Percentiles rank a stretch among this genome's conserved stretches.
phyloP scores from a whole-genome alignment of 805 yeast species.

The Yarrowia alimentaria region DNA sequence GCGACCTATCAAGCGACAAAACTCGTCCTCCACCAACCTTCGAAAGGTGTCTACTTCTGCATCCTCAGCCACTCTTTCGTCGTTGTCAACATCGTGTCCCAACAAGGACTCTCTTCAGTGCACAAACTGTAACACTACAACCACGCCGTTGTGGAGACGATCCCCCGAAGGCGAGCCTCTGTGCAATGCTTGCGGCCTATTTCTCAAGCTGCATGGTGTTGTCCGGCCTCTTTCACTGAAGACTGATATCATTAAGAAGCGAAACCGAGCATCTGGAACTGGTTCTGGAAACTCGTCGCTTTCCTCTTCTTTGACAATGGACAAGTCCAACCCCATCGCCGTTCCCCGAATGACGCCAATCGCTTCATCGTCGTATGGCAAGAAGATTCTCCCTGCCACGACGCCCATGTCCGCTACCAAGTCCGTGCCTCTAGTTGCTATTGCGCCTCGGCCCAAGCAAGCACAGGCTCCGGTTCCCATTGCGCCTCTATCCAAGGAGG shows the following conservation, averaged over 20 bases:
- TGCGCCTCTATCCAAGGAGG: conserved; percentile 26
- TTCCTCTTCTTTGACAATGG: conserved; percentile 20
- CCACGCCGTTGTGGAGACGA: conserved; percentile 94
- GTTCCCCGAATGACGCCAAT: conserved; percentile 27
- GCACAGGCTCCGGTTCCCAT: conserved; percentile 22
- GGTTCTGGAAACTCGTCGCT: conserved; percentile 23
- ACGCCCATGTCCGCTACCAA: conserved; percentile 21
- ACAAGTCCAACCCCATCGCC: conserved; percentile 16
- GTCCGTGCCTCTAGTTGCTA: conserved; percentile 23
- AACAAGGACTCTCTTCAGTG: conserved; percentile 43
- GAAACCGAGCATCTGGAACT: conserved; percentile 56
- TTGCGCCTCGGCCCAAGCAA: conserved; percentile 19
- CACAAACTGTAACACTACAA: conserved; percentile 86
- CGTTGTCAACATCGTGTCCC: conserved; percentile 16
- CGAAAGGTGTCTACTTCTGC: conserved; percentile 25
- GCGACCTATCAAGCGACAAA: conserved; percentile 27
- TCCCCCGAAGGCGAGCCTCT: conserved; percentile 91
- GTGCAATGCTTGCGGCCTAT: conserved; percentile 96
- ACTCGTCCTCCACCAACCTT: conserved; percentile 27
- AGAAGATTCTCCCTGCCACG: conserved; percentile 20
- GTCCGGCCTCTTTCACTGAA: conserved; percentile 91
- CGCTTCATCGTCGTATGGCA: conserved; percentile 14
- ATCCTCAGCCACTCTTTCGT: conserved; percentile 11
- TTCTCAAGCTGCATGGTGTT: conserved; percentile 89
- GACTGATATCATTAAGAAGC: conserved; percentile 89